Conservation (phyloP, 108 stramenopile genomes). For the Pseudonitzschia multistriata region DNA sequence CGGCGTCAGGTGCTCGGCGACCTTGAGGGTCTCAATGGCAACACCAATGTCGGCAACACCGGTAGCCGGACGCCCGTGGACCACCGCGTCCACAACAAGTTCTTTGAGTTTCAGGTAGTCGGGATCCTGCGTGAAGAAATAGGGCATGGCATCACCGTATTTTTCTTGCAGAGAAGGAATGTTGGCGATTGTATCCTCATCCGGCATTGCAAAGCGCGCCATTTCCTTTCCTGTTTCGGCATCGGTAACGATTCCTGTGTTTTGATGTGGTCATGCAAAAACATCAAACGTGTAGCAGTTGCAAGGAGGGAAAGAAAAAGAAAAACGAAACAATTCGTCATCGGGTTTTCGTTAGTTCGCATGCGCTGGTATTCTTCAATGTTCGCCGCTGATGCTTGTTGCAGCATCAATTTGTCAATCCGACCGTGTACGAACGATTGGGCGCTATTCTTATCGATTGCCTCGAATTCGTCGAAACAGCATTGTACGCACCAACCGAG, state of each 20-base stretch:
- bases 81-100: slow-evolving; percentile 42
- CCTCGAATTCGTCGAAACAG: too few relatives aligned
- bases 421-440: too few relatives aligned
- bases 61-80: slow-evolving; percentile 40
- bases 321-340: too few relatives aligned
- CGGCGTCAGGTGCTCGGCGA: slow-evolving; percentile 86
- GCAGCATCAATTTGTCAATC: too few relatives aligned
- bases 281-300: not conserved
- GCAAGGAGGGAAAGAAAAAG: too few relatives aligned
- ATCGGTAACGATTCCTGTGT: slow-evolving; percentile 48
- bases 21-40: slow-evolving; percentile 87
- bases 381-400: too few relatives aligned
- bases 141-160: slow-evolving; percentile 75
- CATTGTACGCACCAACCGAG: slow-evolving; percentile 41
- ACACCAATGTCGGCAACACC: slow-evolving; percentile 80
- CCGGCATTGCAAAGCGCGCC: slow-evolving; percentile 63
- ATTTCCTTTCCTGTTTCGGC: slow-evolving; percentile 46
- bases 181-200: slow-evolving; percentile 47
- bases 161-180: slow-evolving; percentile 41
- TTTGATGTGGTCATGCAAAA: not conserved
- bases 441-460: too few relatives aligned
- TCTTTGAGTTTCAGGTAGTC: slow-evolving; percentile 79
- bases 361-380: too few relatives aligned
- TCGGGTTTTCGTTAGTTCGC: too few relatives aligned
- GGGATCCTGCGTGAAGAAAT: slow-evolving; percentile 80